phyloP scores from a whole-genome alignment of 805 yeast genomes.

The Saturnispora besseyi region DNA sequence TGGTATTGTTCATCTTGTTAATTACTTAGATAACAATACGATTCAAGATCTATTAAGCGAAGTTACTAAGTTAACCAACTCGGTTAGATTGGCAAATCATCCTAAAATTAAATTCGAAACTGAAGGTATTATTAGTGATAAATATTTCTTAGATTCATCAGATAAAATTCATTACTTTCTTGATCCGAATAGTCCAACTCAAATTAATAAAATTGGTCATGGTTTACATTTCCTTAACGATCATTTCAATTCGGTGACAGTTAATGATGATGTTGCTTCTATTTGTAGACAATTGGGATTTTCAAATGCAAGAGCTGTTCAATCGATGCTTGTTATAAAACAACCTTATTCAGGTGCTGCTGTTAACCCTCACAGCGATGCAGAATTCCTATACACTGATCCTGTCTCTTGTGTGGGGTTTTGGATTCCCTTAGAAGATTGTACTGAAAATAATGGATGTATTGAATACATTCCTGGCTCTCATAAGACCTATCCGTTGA shows the following conservation, averaged over 20 bases:
- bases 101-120: slow-evolving; percentile 69
- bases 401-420: slow-evolving; percentile 70
- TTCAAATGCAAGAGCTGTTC: slow-evolving; percentile 61
- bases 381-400: slow-evolving; percentile 58
- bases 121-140: slow-evolving; percentile 52
- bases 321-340: slow-evolving; percentile 72
- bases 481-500: slow-evolving; percentile 48
- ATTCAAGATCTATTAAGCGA: slow-evolving; percentile 33
- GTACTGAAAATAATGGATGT: slow-evolving; percentile 60
- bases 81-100: slow-evolving; percentile 46
- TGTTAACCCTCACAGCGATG: slow-evolving; percentile 75
- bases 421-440: slow-evolving; percentile 76
- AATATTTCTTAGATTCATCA: slow-evolving; percentile 58
- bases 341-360: slow-evolving; percentile 67
- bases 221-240: slow-evolving; percentile 55
- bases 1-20: slow-evolving; percentile 55
- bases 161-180: slow-evolving; percentile 63
- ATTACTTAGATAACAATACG: slow-evolving; percentile 39
- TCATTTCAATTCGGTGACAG: slow-evolving; percentile 41
- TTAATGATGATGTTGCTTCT: slow-evolving; percentile 38
- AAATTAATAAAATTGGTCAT: slow-evolving; percentile 70
- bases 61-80: slow-evolving; percentile 36
- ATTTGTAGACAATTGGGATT: slow-evolving; percentile 47
- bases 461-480: slow-evolving; percentile 62
- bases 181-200: slow-evolving; percentile 56